Evolutionary conservation across 306 rosid species (phyloP).

Genomic region (Lupinus albus): DNA sequence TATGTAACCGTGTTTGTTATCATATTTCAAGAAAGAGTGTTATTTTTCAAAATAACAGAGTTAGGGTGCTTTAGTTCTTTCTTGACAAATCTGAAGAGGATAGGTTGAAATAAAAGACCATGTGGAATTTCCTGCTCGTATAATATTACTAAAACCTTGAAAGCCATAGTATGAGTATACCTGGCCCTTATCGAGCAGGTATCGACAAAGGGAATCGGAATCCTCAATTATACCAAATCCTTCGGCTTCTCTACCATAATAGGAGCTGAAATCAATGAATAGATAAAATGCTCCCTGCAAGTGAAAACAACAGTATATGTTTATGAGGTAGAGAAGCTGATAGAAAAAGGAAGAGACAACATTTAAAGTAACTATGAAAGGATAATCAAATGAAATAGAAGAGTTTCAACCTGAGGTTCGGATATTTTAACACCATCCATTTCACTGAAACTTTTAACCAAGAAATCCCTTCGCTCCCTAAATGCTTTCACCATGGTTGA

Average conservation of each 20-base stretch:
- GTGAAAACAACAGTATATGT: background rate
- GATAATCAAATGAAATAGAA: slow-evolving; percentile 24
- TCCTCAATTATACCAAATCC: slow-evolving; percentile 81
- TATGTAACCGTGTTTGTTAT: too few relatives aligned
- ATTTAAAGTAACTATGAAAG: slow-evolving; percentile 2
- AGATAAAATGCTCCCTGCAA: slow-evolving; percentile 97
- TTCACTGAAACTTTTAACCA: slow-evolving; percentile 79
- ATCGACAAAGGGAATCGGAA: slow-evolving; percentile 85
- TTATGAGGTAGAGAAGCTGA: slow-evolving; percentile 13
- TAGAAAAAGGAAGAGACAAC: background rate
- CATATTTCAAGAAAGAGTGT: slow-evolving; percentile 5
- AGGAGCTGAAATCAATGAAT: slow-evolving; percentile 82
- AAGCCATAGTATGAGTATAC: slow-evolving; percentile 44
- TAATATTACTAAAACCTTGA: slow-evolving; percentile 2
- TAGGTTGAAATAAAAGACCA: background rate
- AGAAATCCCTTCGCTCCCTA: slow-evolving; percentile 84
- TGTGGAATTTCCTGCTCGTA: background rate
- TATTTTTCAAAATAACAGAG: slow-evolving; percentile 3
- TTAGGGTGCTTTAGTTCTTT: background rate
- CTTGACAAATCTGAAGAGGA: background rate
- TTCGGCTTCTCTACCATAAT: slow-evolving; percentile 77
- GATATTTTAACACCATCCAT: slow-evolving; percentile 77
- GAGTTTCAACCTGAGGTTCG: slow-evolving; percentile 72
- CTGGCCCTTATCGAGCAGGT: slow-evolving; percentile 84
- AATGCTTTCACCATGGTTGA: slow-evolving; percentile 88